Base-by-base conservation (phyloP, 176 grass and related monocot genomes). In the Hyparrhenia diplandra region DNA sequence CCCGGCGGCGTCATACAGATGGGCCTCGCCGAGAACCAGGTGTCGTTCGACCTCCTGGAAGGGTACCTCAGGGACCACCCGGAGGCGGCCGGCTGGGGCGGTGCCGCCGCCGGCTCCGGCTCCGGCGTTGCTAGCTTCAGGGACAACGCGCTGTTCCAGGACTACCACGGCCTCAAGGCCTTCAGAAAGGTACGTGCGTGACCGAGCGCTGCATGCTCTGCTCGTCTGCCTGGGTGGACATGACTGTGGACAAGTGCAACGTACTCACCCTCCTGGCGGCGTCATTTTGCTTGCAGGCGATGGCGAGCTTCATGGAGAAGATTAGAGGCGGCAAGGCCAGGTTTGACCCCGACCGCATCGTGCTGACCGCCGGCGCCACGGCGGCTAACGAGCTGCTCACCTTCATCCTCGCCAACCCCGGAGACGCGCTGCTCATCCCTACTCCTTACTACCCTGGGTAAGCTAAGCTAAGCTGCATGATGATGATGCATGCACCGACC, bases 361-460 rank as follows among this genome's bases (percentile, higher is more conserved):
- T 97, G 55, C 94, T 93, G 52, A 97, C 94, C 27, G 94, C 94
- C 45, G 94, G 94, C 68, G 94, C 94, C 0, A 97, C 94, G 1
- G 94, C 94, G 6, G 91, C 91, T 29, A 97, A 97, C 81, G 94
- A 97, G 82, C 88, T 97, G 46, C 79, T 97, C 54, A 89, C 84
- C 3, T 97, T 97, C 58, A 85, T 93, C 81, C 76, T 97, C 2
- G 91, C 91, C 62, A 81, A 97, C 80, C 94, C 94, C 0, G 91
- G 94, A 16, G 91, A 97, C 84, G 88, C 86, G 64, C 76, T 97
- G 10, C 84, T 97, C 2, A 85, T 97, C 86, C 94, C 94, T 18
- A 93, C 91, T 16, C 94, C 94, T 5, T 97, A 93, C 84, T 97
- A 97, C 79, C 94, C 94, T 8, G 94, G 94, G 94, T 97, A 93